Evolutionary conservation across 345 rosid species (phyloP), one percentile per base, ranked within the genome.

Genomic region (Salix udensis): DNA sequence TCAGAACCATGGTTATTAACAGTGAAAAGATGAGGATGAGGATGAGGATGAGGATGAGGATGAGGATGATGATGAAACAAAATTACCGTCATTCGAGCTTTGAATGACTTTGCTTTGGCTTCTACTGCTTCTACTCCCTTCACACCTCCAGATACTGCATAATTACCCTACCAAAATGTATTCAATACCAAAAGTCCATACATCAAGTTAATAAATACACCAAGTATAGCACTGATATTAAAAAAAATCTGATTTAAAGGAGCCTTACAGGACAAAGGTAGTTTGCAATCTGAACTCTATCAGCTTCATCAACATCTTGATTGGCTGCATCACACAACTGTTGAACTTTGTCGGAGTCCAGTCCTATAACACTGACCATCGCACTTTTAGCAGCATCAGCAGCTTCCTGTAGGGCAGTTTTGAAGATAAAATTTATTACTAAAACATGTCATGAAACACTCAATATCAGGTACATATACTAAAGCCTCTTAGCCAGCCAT

Each of bases 361-460:
- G 80, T 64, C 99, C 98, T 77, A 96, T 89, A 78, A 96, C 76
- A 84, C 99, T 96, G 79, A 94, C 94, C 99, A 96, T 96, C 40
- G 92, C 99, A 88, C 97, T 73, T 84, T 86, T 88, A 60, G 93
- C 97, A 82, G 97, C 97, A 90, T 96, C 97, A 62, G 97, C 91
- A 39, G 99, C 99, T 64, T 91, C 98, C 99, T 96, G 85, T 46
- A 78, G 55, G 55, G 68, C 37, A 85, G 65, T 66, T 74, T 46
- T 23, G 19, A 9, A 30, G 52, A 72, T 21, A 68, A 68, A 72
- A 26, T 42, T 42, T 36, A 44, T 52, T 55, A 50, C 1, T 66
- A 52, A 30, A 34, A 31, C 19, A 69, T 31, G 70, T 60, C 74
- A 68, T 26, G 18, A 39, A 50, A 42, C 23, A 28, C 46, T 50